A percentile compares a stretch with the other conserved stretches of the same genome.
These are phyloP conservation scores for Cyanidioschyzon merolae DNA, from an alignment of 23 red algal species.

Conservation along the genomic window DNA sequence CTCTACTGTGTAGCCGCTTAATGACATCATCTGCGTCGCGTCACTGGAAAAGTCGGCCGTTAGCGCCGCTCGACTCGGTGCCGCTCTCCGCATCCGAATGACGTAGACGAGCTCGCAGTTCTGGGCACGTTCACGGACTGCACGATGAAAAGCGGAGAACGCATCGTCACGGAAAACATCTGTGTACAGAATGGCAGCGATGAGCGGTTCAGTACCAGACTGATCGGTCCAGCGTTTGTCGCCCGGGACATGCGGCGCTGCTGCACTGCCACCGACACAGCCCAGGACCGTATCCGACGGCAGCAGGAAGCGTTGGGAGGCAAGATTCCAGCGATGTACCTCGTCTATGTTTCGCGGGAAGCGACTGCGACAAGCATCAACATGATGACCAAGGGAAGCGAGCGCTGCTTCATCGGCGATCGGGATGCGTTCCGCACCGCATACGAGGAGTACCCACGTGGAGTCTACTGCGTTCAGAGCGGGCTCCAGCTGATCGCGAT, in stretches of 20 bases:
- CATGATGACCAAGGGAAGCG: background rate
- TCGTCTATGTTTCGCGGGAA: background rate
- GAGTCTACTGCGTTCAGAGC: background rate
- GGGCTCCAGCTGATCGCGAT: background rate
- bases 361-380: background rate
- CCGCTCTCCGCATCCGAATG: background rate
- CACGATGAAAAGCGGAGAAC: background rate
- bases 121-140: background rate
- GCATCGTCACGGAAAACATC: background rate
- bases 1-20: conserved; percentile 48
- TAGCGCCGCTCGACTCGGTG: background rate
- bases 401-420: background rate
- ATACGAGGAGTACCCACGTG: background rate
- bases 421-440: background rate
- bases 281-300: background rate
- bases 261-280: background rate
- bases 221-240: background rate
- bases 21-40: background rate
- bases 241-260: background rate
- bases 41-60: background rate
- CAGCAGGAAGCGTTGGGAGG: background rate
- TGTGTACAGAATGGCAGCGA: background rate
- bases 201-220: background rate
- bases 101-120: background rate
- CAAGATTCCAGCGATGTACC: background rate